Conservation (phyloP, 345 rosid species). For the Gossypium ekmanianum region DNA sequence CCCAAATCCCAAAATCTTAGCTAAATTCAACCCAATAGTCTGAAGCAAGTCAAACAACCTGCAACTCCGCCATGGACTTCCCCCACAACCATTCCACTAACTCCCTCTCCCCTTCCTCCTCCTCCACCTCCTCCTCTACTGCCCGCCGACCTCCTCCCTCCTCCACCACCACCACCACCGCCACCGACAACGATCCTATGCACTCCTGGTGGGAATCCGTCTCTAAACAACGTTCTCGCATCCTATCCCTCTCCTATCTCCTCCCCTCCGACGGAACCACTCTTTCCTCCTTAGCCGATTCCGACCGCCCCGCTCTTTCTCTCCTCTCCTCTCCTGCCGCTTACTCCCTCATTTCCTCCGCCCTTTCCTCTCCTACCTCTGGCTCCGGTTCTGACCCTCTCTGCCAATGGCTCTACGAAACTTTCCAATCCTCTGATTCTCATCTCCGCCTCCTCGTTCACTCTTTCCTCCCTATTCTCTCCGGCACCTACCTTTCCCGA, state of each 20-base stretch:
- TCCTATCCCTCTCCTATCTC: conserved; percentile 66
- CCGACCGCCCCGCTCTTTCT: conserved; percentile 90
- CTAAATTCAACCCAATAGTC: no score
- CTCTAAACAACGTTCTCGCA: conserved; percentile 82
- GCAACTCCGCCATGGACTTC: conserved; percentile 36
- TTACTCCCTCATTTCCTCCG: conserved; percentile 50
- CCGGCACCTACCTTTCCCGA: conserved; percentile 68
- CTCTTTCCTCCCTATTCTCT: conserved; percentile 73
- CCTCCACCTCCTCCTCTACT: conserved; percentile 29
- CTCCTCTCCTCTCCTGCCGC: conserved; percentile 73
- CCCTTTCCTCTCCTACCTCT: conserved; percentile 49
- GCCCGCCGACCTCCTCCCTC: conserved; percentile 23
- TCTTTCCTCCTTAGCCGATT: conserved; percentile 77
- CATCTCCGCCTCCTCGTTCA: conserved; percentile 82
- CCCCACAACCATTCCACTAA: conserved; percentile 27
- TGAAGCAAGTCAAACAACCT: neutral
- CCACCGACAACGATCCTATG: conserved; percentile 51
- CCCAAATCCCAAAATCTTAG: no score
- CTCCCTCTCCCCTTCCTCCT: conserved; percentile 40
- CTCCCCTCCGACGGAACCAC: conserved; percentile 39
- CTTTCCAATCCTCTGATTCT: conserved; percentile 73
- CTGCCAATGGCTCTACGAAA: conserved; percentile 97
- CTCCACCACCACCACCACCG: neutral
- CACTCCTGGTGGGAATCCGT: conserved; percentile 98
- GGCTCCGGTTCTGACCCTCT: conserved; percentile 88